A percentile compares a stretch with the other conserved stretches of the same genome.
Conservation (phyloP, 352 stramenopile genomes). For the Lagenidium sp. region DNA sequence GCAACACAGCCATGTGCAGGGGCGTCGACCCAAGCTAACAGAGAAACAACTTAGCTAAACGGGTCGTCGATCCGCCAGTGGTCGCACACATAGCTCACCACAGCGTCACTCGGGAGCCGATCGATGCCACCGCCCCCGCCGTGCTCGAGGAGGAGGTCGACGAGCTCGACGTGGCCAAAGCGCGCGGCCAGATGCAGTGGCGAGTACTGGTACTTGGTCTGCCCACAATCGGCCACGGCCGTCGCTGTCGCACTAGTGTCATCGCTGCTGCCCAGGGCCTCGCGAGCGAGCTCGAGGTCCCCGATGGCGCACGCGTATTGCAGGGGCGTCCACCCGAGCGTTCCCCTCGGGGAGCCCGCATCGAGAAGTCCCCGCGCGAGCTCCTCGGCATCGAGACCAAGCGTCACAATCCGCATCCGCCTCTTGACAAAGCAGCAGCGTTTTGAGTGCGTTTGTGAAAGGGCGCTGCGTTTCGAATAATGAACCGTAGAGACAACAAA, state of each 20-base stretch:
- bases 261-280: slow-evolving; percentile 20
- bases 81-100: too few species aligned
- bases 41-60: background rate
- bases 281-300: slow-evolving; percentile 27
- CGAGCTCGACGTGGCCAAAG: slow-evolving; percentile 39
- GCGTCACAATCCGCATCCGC: slow-evolving; percentile 26
- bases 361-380: slow-evolving; percentile 21
- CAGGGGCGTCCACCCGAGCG: slow-evolving; percentile 57
- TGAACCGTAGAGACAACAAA: too few species aligned
- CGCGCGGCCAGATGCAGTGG: slow-evolving; percentile 59
- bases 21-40: slow-evolving; percentile 36
- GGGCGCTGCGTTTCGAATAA: too few species aligned
- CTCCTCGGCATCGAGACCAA: too few species aligned
- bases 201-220: slow-evolving; percentile 59
- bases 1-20: slow-evolving; percentile 55
- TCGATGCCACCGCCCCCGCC: slow-evolving; percentile 1
- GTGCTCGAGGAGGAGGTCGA: slow-evolving; percentile 35
- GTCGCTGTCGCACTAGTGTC: too few species aligned
- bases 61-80: too few species aligned
- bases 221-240: slow-evolving; percentile 1
- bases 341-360: slow-evolving; percentile 43
- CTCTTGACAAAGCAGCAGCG: background rate
- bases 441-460: too few species aligned
- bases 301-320: slow-evolving; percentile 71
- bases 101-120: background rate